phyloP scores from a whole-genome alignment of 352 stramenopile genomes.

The Pythium aphanidermatum region DNA sequence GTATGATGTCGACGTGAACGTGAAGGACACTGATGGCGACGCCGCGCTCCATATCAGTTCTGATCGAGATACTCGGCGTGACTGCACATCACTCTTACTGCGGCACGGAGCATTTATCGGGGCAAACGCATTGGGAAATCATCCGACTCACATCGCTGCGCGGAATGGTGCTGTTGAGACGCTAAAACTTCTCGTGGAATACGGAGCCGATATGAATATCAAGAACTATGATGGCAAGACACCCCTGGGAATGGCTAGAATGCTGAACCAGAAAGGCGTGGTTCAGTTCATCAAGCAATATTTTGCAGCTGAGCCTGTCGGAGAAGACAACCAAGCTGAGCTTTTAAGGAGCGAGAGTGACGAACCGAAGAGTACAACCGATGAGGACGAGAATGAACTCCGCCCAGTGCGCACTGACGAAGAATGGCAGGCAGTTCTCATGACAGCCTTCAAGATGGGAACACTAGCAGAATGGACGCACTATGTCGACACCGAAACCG shows the following conservation, averaged over 20 bases:
- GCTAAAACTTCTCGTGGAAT: constrained; percentile 65
- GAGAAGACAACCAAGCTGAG: constrained; percentile 6
- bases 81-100: constrained; percentile 54
- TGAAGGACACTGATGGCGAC: constrained; percentile 64
- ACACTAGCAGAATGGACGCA: constrained; percentile 68
- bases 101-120: constrained; percentile 41
- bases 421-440: constrained; percentile 41
- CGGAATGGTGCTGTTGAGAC: constrained; percentile 54
- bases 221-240: constrained; percentile 82
- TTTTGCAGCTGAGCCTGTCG: constrained; percentile 44
- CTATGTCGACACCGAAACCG: constrained; percentile 52
- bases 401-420: constrained; percentile 15
- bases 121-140: constrained; percentile 57
- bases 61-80: constrained; percentile 35
- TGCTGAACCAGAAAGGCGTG: constrained; percentile 47
- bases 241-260: constrained; percentile 64
- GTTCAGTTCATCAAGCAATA: constrained; percentile 56
- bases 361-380: no score
- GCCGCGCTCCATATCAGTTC: constrained; percentile 59
- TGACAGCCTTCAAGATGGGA: constrained; percentile 41
- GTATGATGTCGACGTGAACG: constrained; percentile 70
- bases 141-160: constrained; percentile 70
- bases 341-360: constrained; percentile 11
- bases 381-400: constrained; percentile 12
- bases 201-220: constrained; percentile 76